These are phyloP conservation scores for Pythium rishiriense DNA, from an alignment of 352 stramenopile species.

Conservation along the genomic window DNA sequence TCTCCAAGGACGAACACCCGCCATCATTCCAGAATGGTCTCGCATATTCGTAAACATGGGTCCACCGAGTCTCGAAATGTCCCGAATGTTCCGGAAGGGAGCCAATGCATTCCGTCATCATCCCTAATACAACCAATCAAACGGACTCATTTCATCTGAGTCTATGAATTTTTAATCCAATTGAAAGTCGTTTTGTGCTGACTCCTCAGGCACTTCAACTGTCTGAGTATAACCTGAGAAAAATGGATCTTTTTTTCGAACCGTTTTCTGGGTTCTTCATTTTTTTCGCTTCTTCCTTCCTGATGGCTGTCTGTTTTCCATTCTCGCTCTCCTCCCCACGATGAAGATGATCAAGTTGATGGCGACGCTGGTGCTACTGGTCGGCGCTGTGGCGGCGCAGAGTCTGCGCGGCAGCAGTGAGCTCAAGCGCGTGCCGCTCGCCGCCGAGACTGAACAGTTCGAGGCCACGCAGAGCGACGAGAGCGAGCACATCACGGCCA, in stretches of 20 bases:
- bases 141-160: not conserved
- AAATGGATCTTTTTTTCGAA: no score
- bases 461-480: not conserved
- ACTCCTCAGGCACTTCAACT: no score
- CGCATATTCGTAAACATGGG: constrained; percentile 21
- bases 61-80: constrained; percentile 9
- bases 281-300: no score
- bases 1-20: no score
- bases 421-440: constrained; percentile 15
- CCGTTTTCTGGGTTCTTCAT: no score
- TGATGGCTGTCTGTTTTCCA: no score
- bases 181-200: not conserved
- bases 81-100: constrained; percentile 15
- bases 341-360: not conserved
- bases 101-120: not conserved
- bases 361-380: not conserved
- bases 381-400: not conserved
- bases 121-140: constrained; percentile 4
- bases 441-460: not conserved
- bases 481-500: constrained; percentile 1
- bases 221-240: no score
- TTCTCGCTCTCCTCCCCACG: no score
- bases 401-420: not conserved
- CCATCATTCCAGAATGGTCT: constrained; percentile 20
- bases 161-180: not conserved